Evolutionary conservation across 495 filamentous ascomycete species (phyloP).

Genomic region (Neurospora sp.): DNA sequence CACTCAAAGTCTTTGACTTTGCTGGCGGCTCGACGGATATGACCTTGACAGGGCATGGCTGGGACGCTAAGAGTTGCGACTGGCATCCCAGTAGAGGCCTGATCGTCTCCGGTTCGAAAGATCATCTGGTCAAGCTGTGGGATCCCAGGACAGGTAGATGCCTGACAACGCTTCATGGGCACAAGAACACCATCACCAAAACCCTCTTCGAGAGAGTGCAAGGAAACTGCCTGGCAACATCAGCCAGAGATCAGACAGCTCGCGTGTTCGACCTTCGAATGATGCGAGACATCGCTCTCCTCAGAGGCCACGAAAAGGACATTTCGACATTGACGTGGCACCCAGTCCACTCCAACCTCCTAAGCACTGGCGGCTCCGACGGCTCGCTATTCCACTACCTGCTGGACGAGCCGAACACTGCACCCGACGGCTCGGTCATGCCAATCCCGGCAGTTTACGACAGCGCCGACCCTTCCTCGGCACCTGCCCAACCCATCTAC

Average conservation of each 20-base stretch:
- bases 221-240: conserved; percentile 78
- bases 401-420: conserved; percentile 81
- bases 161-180: conserved; percentile 89
- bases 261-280: conserved; percentile 91
- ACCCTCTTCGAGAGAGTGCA: conserved; percentile 76
- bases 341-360: conserved; percentile 74
- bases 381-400: conserved; percentile 87
- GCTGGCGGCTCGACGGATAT: conserved; percentile 73
- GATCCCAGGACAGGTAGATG: conserved; percentile 84
- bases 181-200: conserved; percentile 91
- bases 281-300: conserved; percentile 92
- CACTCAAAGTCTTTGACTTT: conserved; percentile 93
- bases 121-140: conserved; percentile 95
- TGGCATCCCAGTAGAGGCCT: conserved; percentile 96
- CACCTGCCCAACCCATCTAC: conserved; percentile 75
- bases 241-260: conserved; percentile 83
- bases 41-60: conserved; percentile 77
- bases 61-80: conserved; percentile 92
- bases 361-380: conserved; percentile 85
- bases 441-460: conserved; percentile 51
- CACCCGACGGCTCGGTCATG: conserved; percentile 58
- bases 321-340: conserved; percentile 91
- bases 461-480: conserved; percentile 61
- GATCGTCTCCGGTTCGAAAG: conserved; percentile 92
- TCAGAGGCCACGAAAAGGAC: conserved; percentile 90